These are phyloP conservation scores for Trichoderma sp. DNA, from an alignment of 2,329 filamentous ascomycete species.

Conservation along the genomic window DNA sequence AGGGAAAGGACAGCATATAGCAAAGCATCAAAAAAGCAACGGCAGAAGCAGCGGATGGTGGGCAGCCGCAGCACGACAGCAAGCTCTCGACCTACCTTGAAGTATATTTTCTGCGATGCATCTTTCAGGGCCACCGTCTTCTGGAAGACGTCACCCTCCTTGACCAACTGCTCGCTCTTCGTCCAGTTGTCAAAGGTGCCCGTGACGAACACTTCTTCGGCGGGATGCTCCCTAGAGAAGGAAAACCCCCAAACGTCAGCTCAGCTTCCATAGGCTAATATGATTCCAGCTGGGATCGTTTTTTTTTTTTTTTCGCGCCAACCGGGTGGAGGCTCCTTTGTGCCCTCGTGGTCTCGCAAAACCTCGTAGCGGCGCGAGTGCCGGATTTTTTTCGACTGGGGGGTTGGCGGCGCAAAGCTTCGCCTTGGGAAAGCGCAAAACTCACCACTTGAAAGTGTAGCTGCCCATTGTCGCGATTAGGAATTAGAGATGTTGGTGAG, in stretches of 20 bases:
- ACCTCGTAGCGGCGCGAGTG: background rate
- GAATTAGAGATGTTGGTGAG: slow-evolving; percentile 11
- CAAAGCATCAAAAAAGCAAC: background rate
- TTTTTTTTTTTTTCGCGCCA: background rate
- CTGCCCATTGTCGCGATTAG: slow-evolving; percentile 54
- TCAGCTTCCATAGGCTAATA: slow-evolving; percentile 4
- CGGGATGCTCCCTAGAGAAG: slow-evolving; percentile 70
- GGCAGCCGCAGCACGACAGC: slow-evolving; percentile 23
- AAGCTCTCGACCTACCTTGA: slow-evolving; percentile 71
- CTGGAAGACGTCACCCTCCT: slow-evolving; percentile 69
- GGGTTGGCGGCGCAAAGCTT: slow-evolving; percentile 12
- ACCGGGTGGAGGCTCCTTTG: slow-evolving; percentile 10
- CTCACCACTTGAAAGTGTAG: slow-evolving; percentile 71
- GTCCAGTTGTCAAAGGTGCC: slow-evolving; percentile 95
- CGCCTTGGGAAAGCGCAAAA: slow-evolving; percentile 24
- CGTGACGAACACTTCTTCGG: slow-evolving; percentile 87
- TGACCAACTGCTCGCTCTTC: slow-evolving; percentile 80
- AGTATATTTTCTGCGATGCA: slow-evolving; percentile 72
- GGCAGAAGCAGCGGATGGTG: background rate
- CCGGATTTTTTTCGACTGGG: background rate
- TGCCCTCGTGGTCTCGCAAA: slow-evolving; percentile 13
- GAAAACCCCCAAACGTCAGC: background rate
- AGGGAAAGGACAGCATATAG: background rate
- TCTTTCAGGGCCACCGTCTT: slow-evolving; percentile 75
- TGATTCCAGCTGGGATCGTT: slow-evolving; percentile 4